These are phyloP conservation scores for Scedosporium minutisporum DNA, from an alignment of 2,329 filamentous ascomycete species.

Conservation along the genomic window DNA sequence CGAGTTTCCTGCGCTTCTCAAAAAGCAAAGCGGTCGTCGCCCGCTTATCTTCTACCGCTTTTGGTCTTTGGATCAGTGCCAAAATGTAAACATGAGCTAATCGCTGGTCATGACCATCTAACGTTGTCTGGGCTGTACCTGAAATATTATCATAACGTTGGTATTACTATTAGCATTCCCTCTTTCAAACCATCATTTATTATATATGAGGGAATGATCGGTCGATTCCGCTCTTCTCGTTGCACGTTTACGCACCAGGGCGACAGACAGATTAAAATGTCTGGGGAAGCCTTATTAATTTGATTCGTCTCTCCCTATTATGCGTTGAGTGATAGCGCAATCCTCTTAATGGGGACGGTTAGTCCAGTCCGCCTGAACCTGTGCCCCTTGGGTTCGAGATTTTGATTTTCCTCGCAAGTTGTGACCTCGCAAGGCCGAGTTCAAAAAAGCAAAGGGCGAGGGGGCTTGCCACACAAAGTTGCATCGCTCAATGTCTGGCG, in stretches of 20 bases:
- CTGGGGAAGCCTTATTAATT: not conserved
- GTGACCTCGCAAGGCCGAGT: too few species aligned
- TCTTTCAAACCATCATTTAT: not conserved
- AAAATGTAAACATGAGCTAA: not conserved
- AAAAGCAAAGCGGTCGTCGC: not conserved
- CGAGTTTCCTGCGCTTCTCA: not conserved
- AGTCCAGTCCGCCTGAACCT: not conserved
- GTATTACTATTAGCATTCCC: not conserved
- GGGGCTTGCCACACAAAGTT: too few species aligned
- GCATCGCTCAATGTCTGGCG: too few species aligned
- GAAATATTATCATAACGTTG: not conserved
- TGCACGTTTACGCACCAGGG: not conserved
- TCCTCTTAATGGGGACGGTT: not conserved
- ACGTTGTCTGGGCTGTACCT: not conserved
- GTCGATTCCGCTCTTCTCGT: not conserved
- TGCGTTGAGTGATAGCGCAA: not conserved
- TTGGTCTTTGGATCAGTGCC: not conserved
- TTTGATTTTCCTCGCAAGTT: not conserved
- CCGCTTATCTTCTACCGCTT: not conserved
- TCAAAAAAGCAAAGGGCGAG: too few species aligned
- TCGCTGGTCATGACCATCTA: not conserved
- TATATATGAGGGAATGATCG: not conserved
- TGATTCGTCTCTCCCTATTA: not conserved
- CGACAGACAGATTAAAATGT: constrained; percentile 7
- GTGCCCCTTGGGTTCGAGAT: not conserved